Base-by-base conservation (phyloP, 345 rosid genomes). In the Pistacia vera region DNA sequence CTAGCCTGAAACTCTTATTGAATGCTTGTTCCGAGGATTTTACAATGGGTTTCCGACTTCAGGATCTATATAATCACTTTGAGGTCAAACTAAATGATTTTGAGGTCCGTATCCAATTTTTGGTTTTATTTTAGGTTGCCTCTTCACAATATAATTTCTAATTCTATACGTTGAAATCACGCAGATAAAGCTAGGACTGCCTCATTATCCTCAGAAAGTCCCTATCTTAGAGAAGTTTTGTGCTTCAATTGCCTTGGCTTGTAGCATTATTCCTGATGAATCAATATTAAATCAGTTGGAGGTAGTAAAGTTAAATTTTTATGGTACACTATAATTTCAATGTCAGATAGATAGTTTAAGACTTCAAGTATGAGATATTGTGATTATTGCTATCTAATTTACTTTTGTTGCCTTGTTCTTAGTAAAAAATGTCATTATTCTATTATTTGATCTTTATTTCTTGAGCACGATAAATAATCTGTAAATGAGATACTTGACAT, bases 221-320 rank as follows among this genome's bases (percentile, higher is more conserved):
- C 35, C 77, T 70, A 73, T 93, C 71, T 51, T 93, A 79, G 93
- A 91, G 83, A 93, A 85, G 79, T 85, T 87, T 79, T 79, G 84
- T 73, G 80, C 89, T 57, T 81, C 78, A 38, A 66, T 86, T 74
- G 72, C 85, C 64, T 68, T 88, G 72, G 90, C 87, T 4, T 79
- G 81, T 71, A 89, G 95, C 79, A 75, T 87, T 68, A 84, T 95
- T 75, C 87, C 89, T 52, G 87, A 95, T 85, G 90, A 90, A 82
- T 75, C 92, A 70, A 76, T 78, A 61, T 75, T 89, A 71, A 85
- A 90, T 74, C 93, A 90, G 82, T 86, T 91, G 68, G 94, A 91
- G 98, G 98, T 95, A 90, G 66, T 80, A 41, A 52, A 81, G 74
- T 63, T 59, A 36, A 78, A 66, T 55, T 75, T 65, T 66, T 35